Percentiles rank a stretch among this genome's conserved stretches.
Conservation (phyloP, 345 rosid species). For the Eucalyptus pumila region DNA sequence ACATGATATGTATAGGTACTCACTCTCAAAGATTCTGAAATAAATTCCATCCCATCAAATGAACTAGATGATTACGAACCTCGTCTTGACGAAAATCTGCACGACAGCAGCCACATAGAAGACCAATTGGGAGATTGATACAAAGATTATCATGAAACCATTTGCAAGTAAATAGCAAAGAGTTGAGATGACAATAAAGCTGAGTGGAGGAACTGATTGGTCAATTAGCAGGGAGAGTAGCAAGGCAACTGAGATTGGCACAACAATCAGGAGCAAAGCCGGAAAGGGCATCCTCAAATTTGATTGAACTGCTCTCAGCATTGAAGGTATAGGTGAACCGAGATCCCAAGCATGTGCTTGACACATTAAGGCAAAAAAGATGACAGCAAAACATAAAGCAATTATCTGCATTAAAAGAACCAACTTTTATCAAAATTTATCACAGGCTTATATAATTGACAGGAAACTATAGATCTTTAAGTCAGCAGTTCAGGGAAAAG, state of each 20-base stretch:
- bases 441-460: background rate
- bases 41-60: background rate
- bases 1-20: background rate
- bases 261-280: slow-evolving; percentile 37
- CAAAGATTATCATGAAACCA: slow-evolving; percentile 42
- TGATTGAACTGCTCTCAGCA: slow-evolving; percentile 62
- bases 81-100: slow-evolving; percentile 52
- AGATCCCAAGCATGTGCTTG: slow-evolving; percentile 73
- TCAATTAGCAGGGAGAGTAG: slow-evolving; percentile 48
- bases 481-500: background rate
- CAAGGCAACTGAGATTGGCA: slow-evolving; percentile 47
- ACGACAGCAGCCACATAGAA: slow-evolving; percentile 64
- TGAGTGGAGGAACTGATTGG: slow-evolving; percentile 66
- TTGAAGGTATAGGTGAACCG: slow-evolving; percentile 55
- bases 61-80: slow-evolving; percentile 27
- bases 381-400: slow-evolving; percentile 43
- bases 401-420: slow-evolving; percentile 39
- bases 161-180: slow-evolving; percentile 73
- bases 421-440: background rate
- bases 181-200: slow-evolving; percentile 48
- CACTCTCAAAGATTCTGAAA: background rate
- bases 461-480: background rate
- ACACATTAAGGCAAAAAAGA: slow-evolving; percentile 73
- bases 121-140: slow-evolving; percentile 48
- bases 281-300: slow-evolving; percentile 79